Conservation (phyloP, 1,284 basidiomycete species). For the Leccinum ponderosum region DNA sequence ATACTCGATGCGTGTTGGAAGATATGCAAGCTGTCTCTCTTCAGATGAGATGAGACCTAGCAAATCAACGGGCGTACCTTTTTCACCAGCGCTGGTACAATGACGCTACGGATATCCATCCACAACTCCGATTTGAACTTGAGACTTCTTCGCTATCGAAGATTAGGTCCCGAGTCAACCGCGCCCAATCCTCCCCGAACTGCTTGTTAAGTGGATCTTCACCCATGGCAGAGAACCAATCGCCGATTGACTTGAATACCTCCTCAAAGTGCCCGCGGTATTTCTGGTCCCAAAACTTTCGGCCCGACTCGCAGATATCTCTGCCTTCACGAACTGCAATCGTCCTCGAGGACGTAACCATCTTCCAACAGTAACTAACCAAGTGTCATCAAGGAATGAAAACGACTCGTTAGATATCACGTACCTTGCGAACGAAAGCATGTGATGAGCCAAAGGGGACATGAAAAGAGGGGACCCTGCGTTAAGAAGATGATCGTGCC, state of each 20-base stretch:
- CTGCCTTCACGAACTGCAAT: conserved; percentile 65
- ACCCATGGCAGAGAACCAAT: conserved; percentile 83
- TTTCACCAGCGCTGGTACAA: conserved; percentile 79
- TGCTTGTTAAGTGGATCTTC: conserved; percentile 83
- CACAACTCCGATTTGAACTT: conserved; percentile 90
- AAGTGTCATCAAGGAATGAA: neutral
- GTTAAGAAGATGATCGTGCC: neutral
- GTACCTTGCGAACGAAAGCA: conserved; percentile 64
- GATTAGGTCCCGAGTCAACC: conserved; percentile 80
- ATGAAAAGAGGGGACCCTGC: neutral
- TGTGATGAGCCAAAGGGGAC: conserved; percentile 24
- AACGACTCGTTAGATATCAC: conserved; percentile 13
- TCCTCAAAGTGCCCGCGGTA: conserved; percentile 85
- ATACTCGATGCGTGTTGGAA: conserved; percentile 92
- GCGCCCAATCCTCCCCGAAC: conserved; percentile 83
- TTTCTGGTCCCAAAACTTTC: conserved; percentile 80
- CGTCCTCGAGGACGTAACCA: conserved; percentile 85
- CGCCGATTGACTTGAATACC: conserved; percentile 68
- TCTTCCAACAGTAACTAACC: conserved; percentile 75
- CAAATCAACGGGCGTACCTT: conserved; percentile 40
- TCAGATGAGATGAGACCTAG: neutral
- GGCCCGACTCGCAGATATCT: conserved; percentile 68
- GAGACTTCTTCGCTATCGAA: conserved; percentile 74
- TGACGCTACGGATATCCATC: conserved; percentile 82
- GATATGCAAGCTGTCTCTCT: conserved; percentile 69